Base-by-base conservation (phyloP, 345 rosid species). In the Turritis glabra region DNA sequence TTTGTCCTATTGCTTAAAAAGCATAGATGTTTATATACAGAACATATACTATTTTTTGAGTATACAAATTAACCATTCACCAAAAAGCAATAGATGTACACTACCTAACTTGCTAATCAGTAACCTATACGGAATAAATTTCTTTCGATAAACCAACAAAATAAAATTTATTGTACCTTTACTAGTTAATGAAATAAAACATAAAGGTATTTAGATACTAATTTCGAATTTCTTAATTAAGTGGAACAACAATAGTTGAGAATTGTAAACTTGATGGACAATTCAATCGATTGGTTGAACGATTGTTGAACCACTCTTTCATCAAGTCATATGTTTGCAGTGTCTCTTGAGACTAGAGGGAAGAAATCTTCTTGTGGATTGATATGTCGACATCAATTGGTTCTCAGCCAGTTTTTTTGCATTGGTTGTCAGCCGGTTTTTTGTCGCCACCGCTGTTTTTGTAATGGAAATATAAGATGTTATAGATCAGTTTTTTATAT, bases 41-140 rank as follows among this genome's bases (percentile, higher is more conserved):
- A 75, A 21, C 53, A 67, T 47, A 2, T 37, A 19, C 0, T 51
- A 21, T 35, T 19, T 58, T 47, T 27, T 58, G 27, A 64, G 51
- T 47, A 27, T 43, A 48, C 12, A 48, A 58, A 29, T 58, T 19
- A 75, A 67, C 79, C 26, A 27, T 19, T 65, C 47, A 58, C 61
- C 73, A 51, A 46, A 37, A 23, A 18, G 3, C 1, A 30, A 19
- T 9, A 43, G 65, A 54, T 3, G 13, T 8, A 23, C 27, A 30
- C 14, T 68, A 25, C 41, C 23, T 23, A 33, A 56, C n/a, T 33
- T 48, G 26, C 19, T 57, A 18, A 57, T 56, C 17, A 10, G 10
- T 46, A 37, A 29, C 40, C 29, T 6, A 8, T 27, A 74, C 72
- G 54, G 33, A 25, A 56, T 35, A 7, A 0, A 7, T 9, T 44